Conservation (phyloP, 1,284 basidiomycete species). For the Austroboletus novae-zelandiae region DNA sequence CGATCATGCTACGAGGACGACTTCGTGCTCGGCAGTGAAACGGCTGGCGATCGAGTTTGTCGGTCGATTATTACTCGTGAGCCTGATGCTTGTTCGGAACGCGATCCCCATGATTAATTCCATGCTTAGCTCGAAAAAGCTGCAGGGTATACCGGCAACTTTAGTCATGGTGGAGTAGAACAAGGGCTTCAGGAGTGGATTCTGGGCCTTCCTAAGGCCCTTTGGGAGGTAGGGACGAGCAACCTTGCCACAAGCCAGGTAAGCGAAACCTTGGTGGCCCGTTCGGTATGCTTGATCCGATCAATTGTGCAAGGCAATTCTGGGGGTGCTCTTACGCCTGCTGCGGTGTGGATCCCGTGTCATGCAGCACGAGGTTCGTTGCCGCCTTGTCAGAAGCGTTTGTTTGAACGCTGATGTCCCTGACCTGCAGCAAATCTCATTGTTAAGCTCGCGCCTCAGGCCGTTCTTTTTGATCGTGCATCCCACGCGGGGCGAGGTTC, state of each 20-base stretch:
- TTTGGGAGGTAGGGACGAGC: constrained; percentile 79
- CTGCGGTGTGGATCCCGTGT: constrained; percentile 53
- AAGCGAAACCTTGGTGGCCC: constrained; percentile 13
- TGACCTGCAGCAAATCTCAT: constrained; percentile 23
- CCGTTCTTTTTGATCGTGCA: constrained; percentile 81
- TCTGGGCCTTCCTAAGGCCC: constrained; percentile 64
- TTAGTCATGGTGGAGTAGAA: constrained; percentile 37
- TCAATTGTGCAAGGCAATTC: constrained; percentile 44
- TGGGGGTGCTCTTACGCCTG: constrained; percentile 61
- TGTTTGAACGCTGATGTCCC: constrained; percentile 3
- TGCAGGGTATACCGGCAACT: constrained; percentile 50
- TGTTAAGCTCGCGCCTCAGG: constrained; percentile 56
- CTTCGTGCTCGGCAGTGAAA: constrained; percentile 63
- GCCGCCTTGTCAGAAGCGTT: constrained; percentile 1
- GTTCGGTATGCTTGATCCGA: constrained; percentile 11
- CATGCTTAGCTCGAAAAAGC: constrained; percentile 58
- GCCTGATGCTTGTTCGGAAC: constrained; percentile 21
- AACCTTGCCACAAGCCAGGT: constrained; percentile 61
- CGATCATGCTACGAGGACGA: constrained; percentile 56
- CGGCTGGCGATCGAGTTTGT: constrained; percentile 70
- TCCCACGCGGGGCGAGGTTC: constrained; percentile 61
- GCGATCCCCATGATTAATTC: neutral
- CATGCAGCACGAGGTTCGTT: constrained; percentile 43
- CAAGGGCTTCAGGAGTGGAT: constrained; percentile 61
- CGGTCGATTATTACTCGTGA: constrained; percentile 63